A percentile compares a stretch with the other conserved stretches of the same genome.
These are phyloP conservation scores for Aspergillus fructus DNA, from an alignment of 2,329 filamentous ascomycete species.

Conservation along the genomic window DNA sequence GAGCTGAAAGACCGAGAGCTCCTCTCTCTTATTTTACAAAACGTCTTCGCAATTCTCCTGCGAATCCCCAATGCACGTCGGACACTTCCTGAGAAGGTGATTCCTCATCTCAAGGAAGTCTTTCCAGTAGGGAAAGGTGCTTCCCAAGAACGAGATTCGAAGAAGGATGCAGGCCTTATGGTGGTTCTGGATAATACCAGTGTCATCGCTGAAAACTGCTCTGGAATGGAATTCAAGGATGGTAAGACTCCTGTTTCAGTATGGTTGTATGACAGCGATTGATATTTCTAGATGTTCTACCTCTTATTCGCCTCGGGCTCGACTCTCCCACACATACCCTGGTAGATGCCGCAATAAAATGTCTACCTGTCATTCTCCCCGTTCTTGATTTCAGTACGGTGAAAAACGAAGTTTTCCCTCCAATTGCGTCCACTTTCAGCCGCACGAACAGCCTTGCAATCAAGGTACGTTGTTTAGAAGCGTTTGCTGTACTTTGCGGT, in stretches of 20 bases:
- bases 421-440: constrained; percentile 85
- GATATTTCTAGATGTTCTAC: constrained; percentile 68
- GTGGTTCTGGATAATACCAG: constrained; percentile 82
- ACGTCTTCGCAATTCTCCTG: constrained; percentile 85
- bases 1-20: constrained; percentile 92
- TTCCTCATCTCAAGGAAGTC: constrained; percentile 79
- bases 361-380: constrained; percentile 75
- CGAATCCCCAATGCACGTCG: constrained; percentile 74
- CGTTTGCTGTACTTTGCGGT: constrained; percentile 86
- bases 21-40: constrained; percentile 80
- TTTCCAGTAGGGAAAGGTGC: constrained; percentile 60
- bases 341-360: constrained; percentile 79
- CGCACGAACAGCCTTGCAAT: constrained; percentile 92
- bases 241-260: constrained; percentile 52
- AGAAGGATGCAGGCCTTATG: constrained; percentile 87
- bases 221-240: constrained; percentile 92
- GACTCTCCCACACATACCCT: constrained; percentile 87
- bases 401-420: constrained; percentile 93
- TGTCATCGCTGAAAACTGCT: constrained; percentile 74
- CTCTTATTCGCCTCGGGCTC: constrained; percentile 77
- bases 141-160: constrained; percentile 71
- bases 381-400: constrained; percentile 94
- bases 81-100: constrained; percentile 78
- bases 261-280: constrained; percentile 21
- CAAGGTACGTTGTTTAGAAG: constrained; percentile 88